Evolutionary conservation across 2,329 filamentous ascomycete genomes (phyloP).

Genomic region (Tothia fuscella): DNA sequence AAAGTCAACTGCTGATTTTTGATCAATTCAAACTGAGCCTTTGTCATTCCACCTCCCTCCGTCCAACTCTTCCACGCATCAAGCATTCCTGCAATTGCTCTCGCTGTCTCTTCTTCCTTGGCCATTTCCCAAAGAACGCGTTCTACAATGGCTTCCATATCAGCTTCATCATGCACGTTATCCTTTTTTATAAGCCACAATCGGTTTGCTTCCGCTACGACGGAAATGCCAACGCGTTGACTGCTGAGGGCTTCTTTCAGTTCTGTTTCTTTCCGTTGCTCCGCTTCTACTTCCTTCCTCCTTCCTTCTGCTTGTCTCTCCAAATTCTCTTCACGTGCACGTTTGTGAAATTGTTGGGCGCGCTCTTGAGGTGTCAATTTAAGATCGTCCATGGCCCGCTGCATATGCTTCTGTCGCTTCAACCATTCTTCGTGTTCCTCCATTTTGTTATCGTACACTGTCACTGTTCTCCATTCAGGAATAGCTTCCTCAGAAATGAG

Average conservation of each 20-base stretch:
- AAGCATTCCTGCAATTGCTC: conserved; percentile 15
- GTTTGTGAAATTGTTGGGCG: not conserved
- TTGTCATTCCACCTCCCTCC: conserved; percentile 19
- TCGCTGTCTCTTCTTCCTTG: conserved; percentile 14
- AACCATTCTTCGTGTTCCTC: conserved; percentile 6
- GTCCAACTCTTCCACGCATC: conserved; percentile 20
- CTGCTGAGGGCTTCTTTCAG: conserved; percentile 16
- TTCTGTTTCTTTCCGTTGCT: conserved; percentile 15
- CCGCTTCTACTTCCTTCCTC: conserved; percentile 13
- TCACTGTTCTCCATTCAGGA: conserved; percentile 42
- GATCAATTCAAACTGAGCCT: conserved; percentile 17
- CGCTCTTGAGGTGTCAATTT: conserved; percentile 6
- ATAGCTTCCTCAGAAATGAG: conserved; percentile 39
- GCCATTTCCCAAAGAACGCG: conserved; percentile 17
- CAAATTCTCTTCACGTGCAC: not conserved
- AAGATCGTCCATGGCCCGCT: not conserved
- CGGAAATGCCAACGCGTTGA: conserved; percentile 15
- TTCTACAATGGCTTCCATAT: conserved; percentile 14
- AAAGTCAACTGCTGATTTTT: conserved; percentile 17
- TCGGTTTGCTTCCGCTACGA: conserved; percentile 15
- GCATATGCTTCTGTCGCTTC: conserved; percentile 1
- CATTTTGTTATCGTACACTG: conserved; percentile 24
- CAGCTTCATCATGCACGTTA: not conserved
- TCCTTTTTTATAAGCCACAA: conserved; percentile 13
- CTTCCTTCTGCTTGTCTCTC: conserved; percentile 5